A percentile compares a stretch with the other conserved stretches of the same genome.
Evolutionary conservation across 805 yeast species (phyloP).

Genomic region (Candida palmyrensis): DNA sequence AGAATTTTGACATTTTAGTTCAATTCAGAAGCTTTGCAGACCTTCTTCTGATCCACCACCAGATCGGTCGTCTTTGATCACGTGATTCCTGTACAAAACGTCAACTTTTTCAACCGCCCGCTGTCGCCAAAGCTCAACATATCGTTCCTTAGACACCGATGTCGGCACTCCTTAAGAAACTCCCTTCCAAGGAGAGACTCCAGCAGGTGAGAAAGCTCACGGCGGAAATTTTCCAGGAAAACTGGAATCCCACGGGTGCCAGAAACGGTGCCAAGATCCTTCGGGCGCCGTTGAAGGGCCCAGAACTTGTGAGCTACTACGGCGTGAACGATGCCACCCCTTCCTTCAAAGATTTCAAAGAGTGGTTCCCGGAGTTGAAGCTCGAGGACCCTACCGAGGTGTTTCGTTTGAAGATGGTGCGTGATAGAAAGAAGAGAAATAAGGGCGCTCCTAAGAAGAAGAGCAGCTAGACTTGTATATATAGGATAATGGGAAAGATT

Average conservation of each 20-base stretch:
- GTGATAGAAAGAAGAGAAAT: conserved; percentile 72
- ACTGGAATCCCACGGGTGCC: conserved; percentile 58
- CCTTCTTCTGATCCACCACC: no score
- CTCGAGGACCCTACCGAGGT: conserved; percentile 66
- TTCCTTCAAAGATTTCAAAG: conserved; percentile 54
- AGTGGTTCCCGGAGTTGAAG: conserved; percentile 44
- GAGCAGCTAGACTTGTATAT: no score
- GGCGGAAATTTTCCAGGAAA: conserved; percentile 62
- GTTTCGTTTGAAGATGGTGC: conserved; percentile 62
- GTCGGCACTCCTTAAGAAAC: conserved; percentile 27
- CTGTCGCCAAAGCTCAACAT: no score
- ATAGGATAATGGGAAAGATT: no score
- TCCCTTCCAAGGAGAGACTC: conserved; percentile 44
- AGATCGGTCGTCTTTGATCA: no score
- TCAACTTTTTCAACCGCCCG: neutral
- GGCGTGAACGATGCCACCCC: conserved; percentile 65
- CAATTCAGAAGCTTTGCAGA: no score
- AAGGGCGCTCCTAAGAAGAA: conserved; percentile 84
- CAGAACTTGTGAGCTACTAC: conserved; percentile 63
- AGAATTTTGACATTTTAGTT: no score
- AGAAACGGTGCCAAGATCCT: conserved; percentile 75
- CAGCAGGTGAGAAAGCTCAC: conserved; percentile 54
- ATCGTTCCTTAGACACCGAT: conserved; percentile 7
- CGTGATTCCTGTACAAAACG: no score
- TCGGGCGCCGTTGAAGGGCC: conserved; percentile 66